These are phyloP conservation scores for Psilocybe cyanescens DNA, from an alignment of 768 basidiomycete species.

Conservation along the genomic window DNA sequence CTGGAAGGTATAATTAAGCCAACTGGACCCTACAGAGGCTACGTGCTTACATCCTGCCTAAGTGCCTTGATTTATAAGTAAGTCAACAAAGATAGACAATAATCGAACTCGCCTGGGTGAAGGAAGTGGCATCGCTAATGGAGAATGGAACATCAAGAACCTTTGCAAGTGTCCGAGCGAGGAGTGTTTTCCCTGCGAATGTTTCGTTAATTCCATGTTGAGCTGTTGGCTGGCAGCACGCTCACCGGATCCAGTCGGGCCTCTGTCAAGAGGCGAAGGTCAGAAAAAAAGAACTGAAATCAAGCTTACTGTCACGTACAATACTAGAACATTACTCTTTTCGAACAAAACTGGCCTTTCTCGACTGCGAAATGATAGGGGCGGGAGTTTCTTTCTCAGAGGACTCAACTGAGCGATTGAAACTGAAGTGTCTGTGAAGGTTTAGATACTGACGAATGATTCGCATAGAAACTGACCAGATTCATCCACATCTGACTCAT, in stretches of 20 bases:
- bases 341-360: slow-evolving; percentile 69
- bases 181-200: slow-evolving; percentile 77
- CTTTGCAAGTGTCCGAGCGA: slow-evolving; percentile 90
- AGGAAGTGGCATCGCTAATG: slow-evolving; percentile 89
- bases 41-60: slow-evolving; percentile 25
- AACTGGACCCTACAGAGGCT: background rate
- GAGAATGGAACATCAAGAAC: slow-evolving; percentile 95
- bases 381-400: slow-evolving; percentile 44
- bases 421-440: slow-evolving; percentile 38
- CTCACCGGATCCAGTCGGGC: slow-evolving; percentile 85
- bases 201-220: background rate
- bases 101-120: slow-evolving; percentile 71
- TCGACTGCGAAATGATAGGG: slow-evolving; percentile 42
- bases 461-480: background rate
- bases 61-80: background rate
- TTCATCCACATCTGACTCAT: slow-evolving; percentile 1
- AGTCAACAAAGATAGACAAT: background rate
- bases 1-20: slow-evolving; percentile 1
- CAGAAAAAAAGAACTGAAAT: background rate
- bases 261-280: slow-evolving; percentile 42
- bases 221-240: background rate
- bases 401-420: slow-evolving; percentile 67
- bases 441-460: background rate
- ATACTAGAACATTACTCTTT: slow-evolving; percentile 94
- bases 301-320: slow-evolving; percentile 51